These are phyloP conservation scores for Trametes elegans DNA, from an alignment of 768 basidiomycete species.

Conservation along the genomic window DNA sequence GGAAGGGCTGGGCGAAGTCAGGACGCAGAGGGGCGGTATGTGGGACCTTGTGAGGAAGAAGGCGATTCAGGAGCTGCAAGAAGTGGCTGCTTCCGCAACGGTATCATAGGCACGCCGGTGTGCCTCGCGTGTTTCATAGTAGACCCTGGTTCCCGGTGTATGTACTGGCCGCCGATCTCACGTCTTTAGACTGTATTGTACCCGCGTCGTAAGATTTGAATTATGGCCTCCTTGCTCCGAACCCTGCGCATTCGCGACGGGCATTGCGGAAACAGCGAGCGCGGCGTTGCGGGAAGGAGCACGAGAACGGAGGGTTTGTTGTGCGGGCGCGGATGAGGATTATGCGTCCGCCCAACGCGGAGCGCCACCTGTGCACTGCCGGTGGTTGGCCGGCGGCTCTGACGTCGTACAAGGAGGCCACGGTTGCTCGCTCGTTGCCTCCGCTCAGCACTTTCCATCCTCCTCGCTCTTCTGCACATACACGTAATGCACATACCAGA, in stretches of 20 bases:
- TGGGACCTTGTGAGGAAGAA: constrained; percentile 77
- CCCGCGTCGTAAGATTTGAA: neutral
- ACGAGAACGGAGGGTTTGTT: no score
- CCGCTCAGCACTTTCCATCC: constrained; percentile 12
- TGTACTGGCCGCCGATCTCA: neutral
- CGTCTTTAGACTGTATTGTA: neutral
- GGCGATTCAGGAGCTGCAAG: constrained; percentile 73
- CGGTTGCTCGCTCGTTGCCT: constrained; percentile 26
- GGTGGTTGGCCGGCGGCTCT: constrained; percentile 8
- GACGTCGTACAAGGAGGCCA: constrained; percentile 23
- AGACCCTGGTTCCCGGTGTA: neutral
- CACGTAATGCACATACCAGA: constrained; percentile 47
- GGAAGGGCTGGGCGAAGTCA: constrained; percentile 73
- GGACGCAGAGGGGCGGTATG: constrained; percentile 66
- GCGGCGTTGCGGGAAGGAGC: no score
- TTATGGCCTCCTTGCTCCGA: neutral
- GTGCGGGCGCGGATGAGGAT: neutral
- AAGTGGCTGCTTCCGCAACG: constrained; percentile 42
- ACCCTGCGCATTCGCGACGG: neutral
- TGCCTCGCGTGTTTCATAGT: neutral
- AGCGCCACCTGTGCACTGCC: constrained; percentile 13
- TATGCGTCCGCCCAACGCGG: constrained; percentile 1
- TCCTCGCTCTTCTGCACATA: constrained; percentile 22
- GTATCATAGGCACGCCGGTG: neutral
- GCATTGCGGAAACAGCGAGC: no score